These are phyloP conservation scores for Linnemannia exigua DNA, from an alignment of 192 early-diverging fungal species.

Conservation along the genomic window DNA sequence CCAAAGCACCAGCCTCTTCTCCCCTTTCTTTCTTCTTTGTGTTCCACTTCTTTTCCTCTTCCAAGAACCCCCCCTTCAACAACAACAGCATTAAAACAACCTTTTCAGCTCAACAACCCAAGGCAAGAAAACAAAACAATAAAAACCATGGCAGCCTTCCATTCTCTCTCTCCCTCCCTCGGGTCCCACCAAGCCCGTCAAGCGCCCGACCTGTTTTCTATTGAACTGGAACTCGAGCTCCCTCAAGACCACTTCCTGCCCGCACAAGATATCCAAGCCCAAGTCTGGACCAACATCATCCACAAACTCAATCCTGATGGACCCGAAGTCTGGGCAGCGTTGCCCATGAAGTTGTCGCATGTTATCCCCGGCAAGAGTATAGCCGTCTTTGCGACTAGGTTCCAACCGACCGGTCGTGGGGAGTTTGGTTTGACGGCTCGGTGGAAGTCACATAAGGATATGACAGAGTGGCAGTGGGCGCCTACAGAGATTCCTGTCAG, in stretches of 20 bases:
- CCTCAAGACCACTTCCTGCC: slow-evolving; percentile 51
- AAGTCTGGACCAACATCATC: slow-evolving; percentile 54
- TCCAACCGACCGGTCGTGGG: slow-evolving; percentile 46
- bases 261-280: slow-evolving; percentile 36
- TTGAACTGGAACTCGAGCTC: slow-evolving; percentile 32
- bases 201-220: slow-evolving; percentile 42
- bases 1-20: neutral
- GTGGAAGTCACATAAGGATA: slow-evolving; percentile 44
- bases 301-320: slow-evolving; percentile 45
- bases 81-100: neutral
- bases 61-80: neutral
- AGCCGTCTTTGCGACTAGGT: slow-evolving; percentile 37
- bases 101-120: too few relatives aligned
- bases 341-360: slow-evolving; percentile 46
- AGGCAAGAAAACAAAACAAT: neutral
- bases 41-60: neutral
- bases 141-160: slow-evolving; percentile 41
- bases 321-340: slow-evolving; percentile 37
- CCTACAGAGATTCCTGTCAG: slow-evolving; percentile 6
- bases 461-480: slow-evolving; percentile 46
- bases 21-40: neutral
- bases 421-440: slow-evolving; percentile 50
- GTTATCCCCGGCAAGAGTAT: slow-evolving; percentile 35
- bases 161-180: slow-evolving; percentile 35
- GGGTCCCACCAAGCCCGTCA: slow-evolving; percentile 34